Evolutionary conservation across 2,329 filamentous ascomycete species (phyloP).

Genomic region (Orbilia blumenaviensis): DNA sequence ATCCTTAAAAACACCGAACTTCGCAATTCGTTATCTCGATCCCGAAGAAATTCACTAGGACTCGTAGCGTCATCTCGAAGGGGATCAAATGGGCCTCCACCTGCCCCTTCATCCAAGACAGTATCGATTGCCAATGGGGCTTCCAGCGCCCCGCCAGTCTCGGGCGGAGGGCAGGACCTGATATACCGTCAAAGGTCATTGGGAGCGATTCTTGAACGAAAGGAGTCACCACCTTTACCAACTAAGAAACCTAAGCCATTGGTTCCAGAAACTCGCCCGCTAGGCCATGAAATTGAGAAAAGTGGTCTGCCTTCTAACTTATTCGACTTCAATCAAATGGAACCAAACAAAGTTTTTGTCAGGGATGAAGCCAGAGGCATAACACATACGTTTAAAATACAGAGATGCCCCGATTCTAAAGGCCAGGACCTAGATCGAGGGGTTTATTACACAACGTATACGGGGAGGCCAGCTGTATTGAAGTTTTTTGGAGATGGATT

Average conservation of each 20-base stretch:
- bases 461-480: constrained; percentile 17
- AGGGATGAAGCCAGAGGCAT: constrained; percentile 23
- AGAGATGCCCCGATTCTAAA: background rate
- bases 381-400: constrained; percentile 30
- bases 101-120: background rate
- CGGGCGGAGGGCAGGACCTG: background rate
- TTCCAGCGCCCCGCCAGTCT: background rate
- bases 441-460: constrained; percentile 34
- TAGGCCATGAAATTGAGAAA: constrained; percentile 35
- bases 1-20: constrained; percentile 16
- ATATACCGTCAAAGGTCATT: background rate
- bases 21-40: background rate
- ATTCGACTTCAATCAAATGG: constrained; percentile 21
- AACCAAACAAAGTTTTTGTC: constrained; percentile 29
- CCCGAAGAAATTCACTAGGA: background rate
- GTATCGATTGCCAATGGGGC: background rate
- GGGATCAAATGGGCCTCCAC: background rate
- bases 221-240: background rate
- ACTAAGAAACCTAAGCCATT: background rate
- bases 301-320: constrained; percentile 27
- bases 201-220: background rate
- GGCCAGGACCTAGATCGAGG: constrained; percentile 4
- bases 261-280: constrained; percentile 19
- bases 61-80: background rate
- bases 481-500: constrained; percentile 45